A percentile compares a stretch with the other conserved stretches of the same genome.
phyloP scores from a whole-genome alignment of 441 rosid species.

The Manihot esculenta region DNA sequence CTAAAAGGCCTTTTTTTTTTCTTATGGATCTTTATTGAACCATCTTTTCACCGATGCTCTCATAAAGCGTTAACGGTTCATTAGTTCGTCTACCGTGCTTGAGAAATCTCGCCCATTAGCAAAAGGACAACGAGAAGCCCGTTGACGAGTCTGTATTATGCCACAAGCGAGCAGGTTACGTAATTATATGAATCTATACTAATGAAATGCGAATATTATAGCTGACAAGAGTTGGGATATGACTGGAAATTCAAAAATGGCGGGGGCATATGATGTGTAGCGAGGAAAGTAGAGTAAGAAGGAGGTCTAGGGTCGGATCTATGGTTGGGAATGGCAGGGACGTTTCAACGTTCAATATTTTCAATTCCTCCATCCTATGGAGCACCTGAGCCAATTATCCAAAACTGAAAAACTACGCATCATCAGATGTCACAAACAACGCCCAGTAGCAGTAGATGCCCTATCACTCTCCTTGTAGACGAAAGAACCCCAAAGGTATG shows the following conservation, averaged over 20 bases:
- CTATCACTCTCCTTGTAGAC: background rate
- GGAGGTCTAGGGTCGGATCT: background rate
- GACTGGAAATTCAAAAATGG: background rate
- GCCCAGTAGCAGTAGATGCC: background rate
- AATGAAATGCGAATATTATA: background rate
- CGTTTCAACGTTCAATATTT: background rate
- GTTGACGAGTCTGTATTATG: background rate
- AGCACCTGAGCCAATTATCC: background rate
- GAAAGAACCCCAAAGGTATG: slow-evolving; percentile 16
- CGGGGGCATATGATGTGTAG: no score
- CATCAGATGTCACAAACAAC: background rate
- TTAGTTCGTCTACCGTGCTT: background rate
- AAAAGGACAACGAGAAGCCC: background rate
- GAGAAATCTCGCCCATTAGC: background rate
- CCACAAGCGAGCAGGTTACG: background rate
- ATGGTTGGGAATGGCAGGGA: background rate
- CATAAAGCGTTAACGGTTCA: no score
- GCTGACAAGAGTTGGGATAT: background rate
- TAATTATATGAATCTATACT: background rate
- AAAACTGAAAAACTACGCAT: background rate
- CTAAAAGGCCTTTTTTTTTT: no score
- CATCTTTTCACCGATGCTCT: no score
- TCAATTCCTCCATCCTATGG: background rate
- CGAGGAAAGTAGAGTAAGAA: background rate
- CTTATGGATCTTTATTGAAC: no score